A percentile compares a stretch with the other conserved stretches of the same genome.
Conservation (phyloP, 331 rosid species). For the Phaseolus coccineus region DNA sequence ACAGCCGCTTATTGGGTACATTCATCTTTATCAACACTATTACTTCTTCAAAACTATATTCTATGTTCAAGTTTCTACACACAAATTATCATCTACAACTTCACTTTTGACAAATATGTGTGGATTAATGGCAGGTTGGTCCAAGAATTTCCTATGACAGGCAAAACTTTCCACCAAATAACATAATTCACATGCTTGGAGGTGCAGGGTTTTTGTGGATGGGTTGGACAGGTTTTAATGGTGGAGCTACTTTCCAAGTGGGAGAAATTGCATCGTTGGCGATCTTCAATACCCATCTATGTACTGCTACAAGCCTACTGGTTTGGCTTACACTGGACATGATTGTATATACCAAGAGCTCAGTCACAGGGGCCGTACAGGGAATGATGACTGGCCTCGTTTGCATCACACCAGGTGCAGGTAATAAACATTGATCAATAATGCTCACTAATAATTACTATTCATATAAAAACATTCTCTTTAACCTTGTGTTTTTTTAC, state of each 20-base stretch:
- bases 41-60: no score
- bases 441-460: no score
- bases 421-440: conserved; percentile 25
- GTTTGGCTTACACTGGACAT: conserved; percentile 79
- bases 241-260: conserved; percentile 73
- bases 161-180: conserved; percentile 74
- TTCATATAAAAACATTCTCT: no score
- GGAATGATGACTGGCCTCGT: conserved; percentile 89
- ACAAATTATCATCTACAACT: no score
- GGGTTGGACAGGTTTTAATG: conserved; percentile 87
- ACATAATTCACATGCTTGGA: conserved; percentile 74
- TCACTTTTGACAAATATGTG: background rate
- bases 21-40: background rate
- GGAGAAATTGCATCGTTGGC: conserved; percentile 61
- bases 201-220: conserved; percentile 87
- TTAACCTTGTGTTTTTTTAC: background rate
- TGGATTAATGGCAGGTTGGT: conserved; percentile 60
- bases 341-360: conserved; percentile 66
- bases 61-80: no score
- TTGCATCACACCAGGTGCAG: conserved; percentile 89
- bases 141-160: conserved; percentile 74
- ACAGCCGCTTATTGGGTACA: conserved; percentile 81
- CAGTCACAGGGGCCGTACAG: conserved; percentile 74
- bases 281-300: conserved; percentile 70
- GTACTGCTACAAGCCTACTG: conserved; percentile 76